Conservation (phyloP, 1,139 yeast species). For the Pichia sp. region DNA sequence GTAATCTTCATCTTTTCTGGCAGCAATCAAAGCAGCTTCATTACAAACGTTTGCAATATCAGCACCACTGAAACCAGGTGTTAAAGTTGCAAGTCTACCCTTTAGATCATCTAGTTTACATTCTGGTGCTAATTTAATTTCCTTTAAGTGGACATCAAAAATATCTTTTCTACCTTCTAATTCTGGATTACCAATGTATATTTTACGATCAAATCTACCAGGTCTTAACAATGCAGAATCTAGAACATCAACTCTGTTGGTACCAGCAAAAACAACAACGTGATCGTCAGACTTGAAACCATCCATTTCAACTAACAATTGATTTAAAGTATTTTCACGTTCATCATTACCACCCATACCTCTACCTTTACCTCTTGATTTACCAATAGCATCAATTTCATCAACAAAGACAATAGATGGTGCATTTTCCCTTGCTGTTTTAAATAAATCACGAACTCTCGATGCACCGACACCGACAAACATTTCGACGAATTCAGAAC, state of each 20-base stretch:
- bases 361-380: constrained; percentile 64
- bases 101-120: constrained; percentile 48
- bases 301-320: constrained; percentile 94
- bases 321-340: constrained; percentile 93
- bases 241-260: constrained; percentile 88
- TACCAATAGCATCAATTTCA: constrained; percentile 98
- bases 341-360: constrained; percentile 87
- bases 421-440: constrained; percentile 86
- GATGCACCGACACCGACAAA: constrained; percentile 99
- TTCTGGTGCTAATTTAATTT: constrained; percentile 48
- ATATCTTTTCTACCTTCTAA: constrained; percentile 90
- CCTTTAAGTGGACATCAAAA: constrained; percentile 74
- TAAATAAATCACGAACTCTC: constrained; percentile 89
- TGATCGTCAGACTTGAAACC: constrained; percentile 88
- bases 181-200: constrained; percentile 86
- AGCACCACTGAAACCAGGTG: constrained; percentile 98
- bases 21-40: constrained; percentile 96
- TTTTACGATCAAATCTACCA: constrained; percentile 94
- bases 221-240: constrained; percentile 94
- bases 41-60: constrained; percentile 96
- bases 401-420: constrained; percentile 93
- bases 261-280: constrained; percentile 95
- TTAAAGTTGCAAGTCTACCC: constrained; percentile 87
- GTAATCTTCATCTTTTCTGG: constrained; percentile 64
- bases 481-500: constrained; percentile 98